A percentile compares a stretch with the other conserved stretches of the same genome.
Evolutionary conservation across 2,329 filamentous ascomycete genomes (phyloP).

Genomic region (Amauroascus niger): DNA sequence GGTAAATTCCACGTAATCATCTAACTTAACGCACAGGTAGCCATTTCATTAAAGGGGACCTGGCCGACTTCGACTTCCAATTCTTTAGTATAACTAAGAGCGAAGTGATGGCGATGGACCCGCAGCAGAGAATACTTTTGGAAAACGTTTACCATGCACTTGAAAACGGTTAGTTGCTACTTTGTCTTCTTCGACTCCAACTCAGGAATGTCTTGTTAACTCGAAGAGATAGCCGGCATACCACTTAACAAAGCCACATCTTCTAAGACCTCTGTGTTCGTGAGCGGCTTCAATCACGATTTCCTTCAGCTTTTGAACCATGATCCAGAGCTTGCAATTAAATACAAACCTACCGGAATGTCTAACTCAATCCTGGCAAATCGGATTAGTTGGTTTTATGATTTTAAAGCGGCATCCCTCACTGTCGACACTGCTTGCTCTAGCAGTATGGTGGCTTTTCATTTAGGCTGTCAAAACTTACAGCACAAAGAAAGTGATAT

Average conservation of each 20-base stretch:
- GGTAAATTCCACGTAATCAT: background rate
- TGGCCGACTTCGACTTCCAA: constrained; percentile 13
- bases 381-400: constrained; percentile 25
- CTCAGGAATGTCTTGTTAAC: background rate
- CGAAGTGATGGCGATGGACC: constrained; percentile 17
- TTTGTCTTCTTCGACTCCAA: background rate
- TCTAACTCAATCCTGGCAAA: constrained; percentile 20
- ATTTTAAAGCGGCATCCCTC: constrained; percentile 21
- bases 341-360: constrained; percentile 18
- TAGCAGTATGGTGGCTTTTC: constrained; percentile 21
- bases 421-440: constrained; percentile 25
- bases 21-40: constrained; percentile 3
- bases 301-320: constrained; percentile 11
- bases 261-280: constrained; percentile 18
- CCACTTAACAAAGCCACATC: constrained; percentile 15
- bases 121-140: constrained; percentile 18
- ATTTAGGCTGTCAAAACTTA: constrained; percentile 23
- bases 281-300: constrained; percentile 18
- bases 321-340: constrained; percentile 13
- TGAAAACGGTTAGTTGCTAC: constrained; percentile 15
- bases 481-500: constrained; percentile 16
- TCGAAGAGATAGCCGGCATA: constrained; percentile 15
- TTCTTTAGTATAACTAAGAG: constrained; percentile 15
- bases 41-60: constrained; percentile 15
- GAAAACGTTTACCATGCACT: constrained; percentile 19